Conservation (phyloP, 78 protist genomes). For the Mastigamoeba balamuthi region DNA sequence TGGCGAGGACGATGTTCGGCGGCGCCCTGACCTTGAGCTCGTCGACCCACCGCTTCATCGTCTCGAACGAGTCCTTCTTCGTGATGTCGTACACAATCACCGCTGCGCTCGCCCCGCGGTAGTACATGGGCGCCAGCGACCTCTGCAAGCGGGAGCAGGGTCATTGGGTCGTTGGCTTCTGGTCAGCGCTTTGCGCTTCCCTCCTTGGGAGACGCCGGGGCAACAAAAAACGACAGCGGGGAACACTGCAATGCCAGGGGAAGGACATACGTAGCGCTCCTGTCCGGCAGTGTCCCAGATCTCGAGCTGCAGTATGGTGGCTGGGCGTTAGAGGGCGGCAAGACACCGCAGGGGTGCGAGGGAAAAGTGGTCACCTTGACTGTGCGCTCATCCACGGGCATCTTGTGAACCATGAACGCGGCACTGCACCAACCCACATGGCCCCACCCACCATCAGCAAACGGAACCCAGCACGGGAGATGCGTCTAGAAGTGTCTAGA, state of each 20-base stretch:
- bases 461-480: constrained; percentile 2
- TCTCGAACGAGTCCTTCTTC: constrained; percentile 19
- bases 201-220: too few relatives aligned
- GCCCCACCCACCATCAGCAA: background rate
- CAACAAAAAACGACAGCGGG: too few relatives aligned
- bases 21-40: constrained; percentile 65
- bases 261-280: constrained; percentile 7
- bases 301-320: too few relatives aligned
- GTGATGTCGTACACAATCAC: constrained; percentile 36
- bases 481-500: too few relatives aligned
- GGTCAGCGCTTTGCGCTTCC: constrained; percentile 11
- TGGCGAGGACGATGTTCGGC: constrained; percentile 48
- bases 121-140: constrained; percentile 45
- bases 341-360: too few relatives aligned
- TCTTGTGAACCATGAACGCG: constrained; percentile 3
- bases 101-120: constrained; percentile 39
- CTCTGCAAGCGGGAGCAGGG: too few relatives aligned
- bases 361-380: too few relatives aligned
- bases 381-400: background rate
- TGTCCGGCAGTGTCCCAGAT: constrained; percentile 72
- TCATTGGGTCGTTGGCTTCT: too few relatives aligned
- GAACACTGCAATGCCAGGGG: too few relatives aligned
- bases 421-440: too few relatives aligned
- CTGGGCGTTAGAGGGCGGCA: too few relatives aligned
- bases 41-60: constrained; percentile 61